Conservation (phyloP, 164 flowering plant species). For the Magnolia officinalis region DNA sequence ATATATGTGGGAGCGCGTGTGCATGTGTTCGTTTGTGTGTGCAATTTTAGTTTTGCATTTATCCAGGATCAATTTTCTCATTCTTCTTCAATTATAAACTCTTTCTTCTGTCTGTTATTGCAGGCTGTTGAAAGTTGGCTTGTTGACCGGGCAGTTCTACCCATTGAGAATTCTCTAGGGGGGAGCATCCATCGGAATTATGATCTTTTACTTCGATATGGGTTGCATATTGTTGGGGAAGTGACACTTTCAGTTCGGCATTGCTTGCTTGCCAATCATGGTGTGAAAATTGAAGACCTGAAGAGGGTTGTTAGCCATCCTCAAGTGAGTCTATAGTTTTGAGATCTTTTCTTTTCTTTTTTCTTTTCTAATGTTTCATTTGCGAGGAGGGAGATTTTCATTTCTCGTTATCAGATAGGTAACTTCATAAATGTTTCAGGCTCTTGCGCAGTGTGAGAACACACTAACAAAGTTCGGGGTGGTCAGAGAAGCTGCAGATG, state of each 20-base stretch:
- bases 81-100: background rate
- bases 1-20: too few species aligned
- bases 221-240: slow-evolving; percentile 97
- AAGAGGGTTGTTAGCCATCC: slow-evolving; percentile 91
- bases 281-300: slow-evolving; percentile 63
- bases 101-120: slow-evolving; percentile 1
- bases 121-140: slow-evolving; percentile 91
- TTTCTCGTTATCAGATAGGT: background rate
- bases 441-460: slow-evolving; percentile 96
- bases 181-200: slow-evolving; percentile 97
- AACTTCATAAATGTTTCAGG: slow-evolving; percentile 40
- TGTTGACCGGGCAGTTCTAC: slow-evolving; percentile 94
- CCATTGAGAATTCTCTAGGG: slow-evolving; percentile 92
- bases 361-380: background rate
- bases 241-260: slow-evolving; percentile 74
- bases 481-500: slow-evolving; percentile 89
- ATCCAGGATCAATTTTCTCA: background rate
- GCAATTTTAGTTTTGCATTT: background rate
- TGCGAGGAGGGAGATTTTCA: background rate
- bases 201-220: slow-evolving; percentile 82
- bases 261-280: slow-evolving; percentile 83
- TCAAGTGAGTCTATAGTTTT: slow-evolving; percentile 50
- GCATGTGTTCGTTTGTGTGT: background rate
- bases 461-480: slow-evolving; percentile 82
- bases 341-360: background rate